phyloP scores from a whole-genome alignment of 192 early-diverging fungal species.

The Cladochytrium replicatum region DNA sequence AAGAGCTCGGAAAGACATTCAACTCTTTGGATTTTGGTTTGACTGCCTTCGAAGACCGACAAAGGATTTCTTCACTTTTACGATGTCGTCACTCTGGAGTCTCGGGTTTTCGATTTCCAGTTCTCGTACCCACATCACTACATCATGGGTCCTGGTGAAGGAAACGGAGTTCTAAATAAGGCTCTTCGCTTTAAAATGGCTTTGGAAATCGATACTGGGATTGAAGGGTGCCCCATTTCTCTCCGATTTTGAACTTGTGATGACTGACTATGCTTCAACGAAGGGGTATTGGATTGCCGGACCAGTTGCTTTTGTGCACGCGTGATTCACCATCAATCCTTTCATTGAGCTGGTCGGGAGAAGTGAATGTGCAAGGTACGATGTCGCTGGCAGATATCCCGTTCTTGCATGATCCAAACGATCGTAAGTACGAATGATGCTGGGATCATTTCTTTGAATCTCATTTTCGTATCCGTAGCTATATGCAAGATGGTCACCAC shows the following conservation, averaged over 20 bases:
- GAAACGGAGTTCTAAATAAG: slow-evolving; percentile 35
- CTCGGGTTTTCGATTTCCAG: slow-evolving; percentile 44
- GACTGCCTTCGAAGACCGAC: slow-evolving; percentile 27
- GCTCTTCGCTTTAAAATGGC: slow-evolving; percentile 53
- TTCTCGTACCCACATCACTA: slow-evolving; percentile 52
- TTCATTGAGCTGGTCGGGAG: slow-evolving; percentile 61
- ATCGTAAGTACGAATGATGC: slow-evolving; percentile 18
- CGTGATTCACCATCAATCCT: slow-evolving; percentile 58
- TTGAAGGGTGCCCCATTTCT: slow-evolving; percentile 41
- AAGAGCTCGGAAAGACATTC: slow-evolving; percentile 4
- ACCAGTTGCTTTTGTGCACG: slow-evolving; percentile 60
- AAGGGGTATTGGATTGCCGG: slow-evolving; percentile 54
- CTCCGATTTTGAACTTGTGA: not conserved
- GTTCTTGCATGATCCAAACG: slow-evolving; percentile 33
- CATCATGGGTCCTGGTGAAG: slow-evolving; percentile 60
- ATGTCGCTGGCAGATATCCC: slow-evolving; percentile 35
- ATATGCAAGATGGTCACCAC: slow-evolving; percentile 14
- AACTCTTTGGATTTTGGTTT: not conserved
- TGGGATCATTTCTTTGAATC: slow-evolving; percentile 4
- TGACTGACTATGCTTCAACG: not conserved
- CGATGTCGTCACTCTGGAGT: slow-evolving; percentile 26
- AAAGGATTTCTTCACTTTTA: slow-evolving; percentile 67
- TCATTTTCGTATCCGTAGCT: slow-evolving; percentile 8
- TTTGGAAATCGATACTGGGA: slow-evolving; percentile 65
- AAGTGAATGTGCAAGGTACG: slow-evolving; percentile 48